Evolutionary conservation across 768 basidiomycete species (phyloP).

Genomic region (Peribolospora kevripleyi): DNA sequence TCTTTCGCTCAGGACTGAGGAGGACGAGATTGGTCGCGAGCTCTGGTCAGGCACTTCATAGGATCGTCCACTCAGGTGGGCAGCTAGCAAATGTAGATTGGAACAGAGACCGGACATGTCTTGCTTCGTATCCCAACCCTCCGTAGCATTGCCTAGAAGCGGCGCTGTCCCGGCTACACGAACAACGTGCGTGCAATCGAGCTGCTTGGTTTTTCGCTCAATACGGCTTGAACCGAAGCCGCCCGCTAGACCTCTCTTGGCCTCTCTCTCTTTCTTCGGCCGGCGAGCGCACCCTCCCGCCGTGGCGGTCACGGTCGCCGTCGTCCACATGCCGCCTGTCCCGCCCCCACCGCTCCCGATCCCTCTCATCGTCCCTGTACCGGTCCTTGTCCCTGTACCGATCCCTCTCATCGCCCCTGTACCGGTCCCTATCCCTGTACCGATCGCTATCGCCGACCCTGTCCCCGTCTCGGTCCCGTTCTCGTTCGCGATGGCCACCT

Average conservation of each 20-base stretch:
- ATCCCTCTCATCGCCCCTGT: background rate
- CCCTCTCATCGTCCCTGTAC: background rate
- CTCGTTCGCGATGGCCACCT: background rate
- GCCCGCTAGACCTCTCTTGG: background rate
- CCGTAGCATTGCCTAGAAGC: too few relatives aligned
- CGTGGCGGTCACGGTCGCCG: background rate
- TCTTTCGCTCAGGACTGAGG: too few relatives aligned
- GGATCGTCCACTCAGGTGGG: too few relatives aligned
- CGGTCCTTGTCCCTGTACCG: background rate
- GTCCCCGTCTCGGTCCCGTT: background rate
- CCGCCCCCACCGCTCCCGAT: background rate
- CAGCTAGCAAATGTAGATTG: too few relatives aligned
- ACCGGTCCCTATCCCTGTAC: background rate
- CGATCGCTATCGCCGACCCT: background rate
- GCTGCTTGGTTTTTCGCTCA: too few relatives aligned
- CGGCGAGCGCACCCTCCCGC: conserved; percentile 1
- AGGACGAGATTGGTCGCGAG: too few relatives aligned
- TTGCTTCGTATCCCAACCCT: too few relatives aligned
- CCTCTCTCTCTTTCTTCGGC: background rate
- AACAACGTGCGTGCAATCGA: too few relatives aligned
- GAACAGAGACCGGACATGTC: too few relatives aligned
- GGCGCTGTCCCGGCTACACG: too few relatives aligned
- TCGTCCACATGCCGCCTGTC: background rate
- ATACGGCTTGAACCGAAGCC: too few relatives aligned
- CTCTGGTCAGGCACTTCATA: too few relatives aligned